Evolutionary conservation across 768 basidiomycete genomes (phyloP), one percentile per base, ranked within the genome.

Genomic region (Xerocomus potaroensis): DNA sequence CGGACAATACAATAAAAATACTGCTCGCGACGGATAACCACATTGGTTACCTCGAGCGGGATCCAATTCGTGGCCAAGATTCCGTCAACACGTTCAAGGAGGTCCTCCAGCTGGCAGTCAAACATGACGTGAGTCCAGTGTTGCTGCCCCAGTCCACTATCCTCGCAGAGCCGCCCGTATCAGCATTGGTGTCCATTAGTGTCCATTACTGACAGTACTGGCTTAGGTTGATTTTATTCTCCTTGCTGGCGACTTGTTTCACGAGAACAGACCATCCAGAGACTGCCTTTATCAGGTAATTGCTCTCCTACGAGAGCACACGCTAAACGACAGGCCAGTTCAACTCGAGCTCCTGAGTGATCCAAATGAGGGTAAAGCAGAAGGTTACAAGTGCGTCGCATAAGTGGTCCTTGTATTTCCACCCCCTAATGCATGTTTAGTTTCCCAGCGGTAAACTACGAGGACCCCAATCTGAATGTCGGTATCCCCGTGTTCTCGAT

Each of bases 401-500:
- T 5, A 4, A 34, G 2, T 18, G 8, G 0, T 10, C 26, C 7
- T 21, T 23, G 16, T 23, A 7, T 22, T 23, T 1, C 31, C 41
- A 18, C 11, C 23, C 10, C 41, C 45, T 38, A 23, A 61, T 5
- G 8, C n/a, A 24, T 18, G 2, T 19, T 6, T 56, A 97, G 93
- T 14, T 99, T 97, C 61, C 96, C 96, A 11, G 91, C 92, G 1
- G 72, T 99, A 53, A 98, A 99, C 65, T 97, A 97, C 60, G 93
- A 99, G 66, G 95, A 99, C 58, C 81, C 86, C 2, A 98, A 99
- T 63, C 74, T 97, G 47, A 99, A 99, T 63, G 77, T 99, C 41
- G 82, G 81, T 4, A 91, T 96, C n/a, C 96, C 96, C 3, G 88
- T 98, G 23, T 99, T 99, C 69, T 97, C 95, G 0, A 98, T 99